Percentiles rank a stretch among this genome's conserved stretches.
Evolutionary conservation across 208 protist genomes (phyloP).

Genomic region (Herpetomonas samuelpessoai): DNA sequence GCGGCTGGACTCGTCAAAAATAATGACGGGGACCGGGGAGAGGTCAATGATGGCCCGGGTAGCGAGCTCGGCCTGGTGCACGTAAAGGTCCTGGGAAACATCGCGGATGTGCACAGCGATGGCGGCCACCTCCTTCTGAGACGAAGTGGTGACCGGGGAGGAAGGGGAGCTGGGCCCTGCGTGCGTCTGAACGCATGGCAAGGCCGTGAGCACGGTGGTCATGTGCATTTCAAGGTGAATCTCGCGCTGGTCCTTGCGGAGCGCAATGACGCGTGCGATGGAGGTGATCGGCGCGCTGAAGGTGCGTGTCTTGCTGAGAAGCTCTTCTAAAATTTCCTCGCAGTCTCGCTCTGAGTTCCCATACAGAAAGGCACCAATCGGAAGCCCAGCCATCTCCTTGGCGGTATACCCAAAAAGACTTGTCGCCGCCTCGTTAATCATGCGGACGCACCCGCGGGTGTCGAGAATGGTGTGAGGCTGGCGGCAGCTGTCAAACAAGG

Average conservation of each 20-base stretch:
- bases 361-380: slow-evolving; percentile 12
- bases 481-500: slow-evolving; percentile 8
- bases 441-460: background rate
- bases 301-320: background rate
- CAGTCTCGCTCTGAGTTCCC: background rate
- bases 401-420: slow-evolving; percentile 12
- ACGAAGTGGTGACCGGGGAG: too few species aligned
- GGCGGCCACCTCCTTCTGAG: background rate
- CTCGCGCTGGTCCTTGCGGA: slow-evolving; percentile 6
- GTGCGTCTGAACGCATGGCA: too few species aligned
- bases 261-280: slow-evolving; percentile 8
- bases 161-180: too few species aligned
- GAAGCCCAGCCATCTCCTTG: slow-evolving; percentile 4
- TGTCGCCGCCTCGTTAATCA: slow-evolving; percentile 1
- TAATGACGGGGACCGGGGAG: slow-evolving; percentile 15
- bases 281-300: slow-evolving; percentile 2
- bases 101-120: slow-evolving; percentile 16
- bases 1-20: slow-evolving; percentile 21
- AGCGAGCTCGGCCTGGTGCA: background rate
- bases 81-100: slow-evolving; percentile 10
- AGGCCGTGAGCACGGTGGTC: slow-evolving; percentile 2
- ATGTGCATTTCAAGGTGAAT: slow-evolving; percentile 23
- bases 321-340: background rate
- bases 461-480: slow-evolving; percentile 5
- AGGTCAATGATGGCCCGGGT: slow-evolving; percentile 9